Evolutionary conservation across 257 asterid genomes (phyloP).

Genomic region (Fraxinus quadrangulata): DNA sequence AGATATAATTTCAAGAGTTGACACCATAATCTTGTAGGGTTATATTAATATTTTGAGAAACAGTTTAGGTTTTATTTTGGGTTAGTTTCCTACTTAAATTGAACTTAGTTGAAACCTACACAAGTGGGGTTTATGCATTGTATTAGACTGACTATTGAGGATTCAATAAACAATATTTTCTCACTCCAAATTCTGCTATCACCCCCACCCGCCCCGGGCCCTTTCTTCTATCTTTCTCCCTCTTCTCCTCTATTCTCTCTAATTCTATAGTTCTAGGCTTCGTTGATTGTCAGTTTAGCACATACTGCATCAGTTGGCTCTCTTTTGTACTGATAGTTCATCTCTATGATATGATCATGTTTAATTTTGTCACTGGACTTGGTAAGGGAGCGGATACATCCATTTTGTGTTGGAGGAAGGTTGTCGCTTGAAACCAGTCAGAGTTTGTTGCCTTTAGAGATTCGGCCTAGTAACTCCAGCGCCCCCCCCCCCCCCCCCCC

Average conservation of each 20-base stretch:
- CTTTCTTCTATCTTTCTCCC: background rate
- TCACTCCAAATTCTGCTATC: background rate
- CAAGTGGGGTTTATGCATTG: background rate
- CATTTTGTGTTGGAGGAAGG: background rate
- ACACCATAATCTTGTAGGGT: background rate
- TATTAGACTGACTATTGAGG: background rate
- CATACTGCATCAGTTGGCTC: background rate
- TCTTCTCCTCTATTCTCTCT: background rate
- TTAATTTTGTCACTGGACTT: background rate
- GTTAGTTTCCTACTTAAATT: background rate
- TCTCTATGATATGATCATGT: background rate
- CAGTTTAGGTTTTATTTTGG: background rate
- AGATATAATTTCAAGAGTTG: background rate
- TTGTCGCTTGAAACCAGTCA: background rate
- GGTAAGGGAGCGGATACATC: background rate
- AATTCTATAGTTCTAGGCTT: too few relatives aligned
- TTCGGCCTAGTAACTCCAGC: background rate
- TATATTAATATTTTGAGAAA: background rate
- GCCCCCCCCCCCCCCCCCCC: background rate
- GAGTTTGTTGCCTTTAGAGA: background rate
- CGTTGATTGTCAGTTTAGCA: too few relatives aligned
- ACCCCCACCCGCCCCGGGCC: background rate
- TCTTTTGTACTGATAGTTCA: background rate
- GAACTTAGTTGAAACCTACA: background rate
- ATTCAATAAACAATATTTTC: background rate